Evolutionary conservation across 805 yeast genomes (phyloP), one percentile per base, ranked within the genome.

Genomic region (Metschnikowia kofuensis): DNA sequence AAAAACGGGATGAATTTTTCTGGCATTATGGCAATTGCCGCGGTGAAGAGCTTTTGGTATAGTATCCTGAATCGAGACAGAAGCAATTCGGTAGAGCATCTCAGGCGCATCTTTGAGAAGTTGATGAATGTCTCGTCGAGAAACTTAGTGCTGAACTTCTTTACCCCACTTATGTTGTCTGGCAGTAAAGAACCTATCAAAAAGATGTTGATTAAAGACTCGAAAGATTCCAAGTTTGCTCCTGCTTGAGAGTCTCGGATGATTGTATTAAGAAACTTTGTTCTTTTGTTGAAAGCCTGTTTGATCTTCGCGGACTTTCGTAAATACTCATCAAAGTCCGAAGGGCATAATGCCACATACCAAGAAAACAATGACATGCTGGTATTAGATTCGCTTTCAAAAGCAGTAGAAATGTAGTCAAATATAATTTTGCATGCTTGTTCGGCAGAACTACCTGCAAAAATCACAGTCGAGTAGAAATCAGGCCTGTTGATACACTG

Each of bases 401-500:
- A 67, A 0, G 66, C 60, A 0, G 61, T 52, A 13, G 57, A 49
- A 1, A 68, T 63, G 44, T 59, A 58, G 48, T 69, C 75, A 51
- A 71, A 73, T 14, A 72, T 56, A 15, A 49, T 54, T 43, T 62
- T 65, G 49, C 67, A 62, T 15, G 52, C 52, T 2, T 45, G 40
- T 38, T 65, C 67, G 9, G 65, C 61, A 36, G 60, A 63, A 16
- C 56, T 47, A 10, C 53, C 57, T 4, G 62, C 53, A 40, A 59
- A 54, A 7, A 55, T 55, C 12, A 69, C 59, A 11, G 38, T 34
- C 31, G 60, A 49, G 55, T 69, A 72, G 53, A 70, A 75, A 11
- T 57, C 60, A 1, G 76, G 69, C 46, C 75, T 57, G 14, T 73
- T 60, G 41, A 69, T 64, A 38, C 66, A 57, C 56, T 72, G 76